Conservation (phyloP, 1,284 basidiomycete species). For the Stygiomarasmius scandens region DNA sequence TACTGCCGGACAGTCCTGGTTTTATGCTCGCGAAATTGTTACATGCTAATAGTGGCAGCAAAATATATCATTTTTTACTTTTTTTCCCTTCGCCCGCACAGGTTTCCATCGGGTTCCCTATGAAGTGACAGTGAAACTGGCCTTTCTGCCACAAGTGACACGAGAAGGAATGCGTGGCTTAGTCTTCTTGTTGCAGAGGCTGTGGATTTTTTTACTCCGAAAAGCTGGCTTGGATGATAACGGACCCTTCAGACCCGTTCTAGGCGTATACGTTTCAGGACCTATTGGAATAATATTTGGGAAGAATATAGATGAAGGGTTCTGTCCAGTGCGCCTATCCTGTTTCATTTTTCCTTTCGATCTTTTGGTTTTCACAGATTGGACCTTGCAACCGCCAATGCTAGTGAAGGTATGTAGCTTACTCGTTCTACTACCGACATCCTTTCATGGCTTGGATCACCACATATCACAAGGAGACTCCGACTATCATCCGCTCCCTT, state of each 20-base stretch:
- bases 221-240: constrained; percentile 22
- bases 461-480: constrained; percentile 20
- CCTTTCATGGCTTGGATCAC: constrained; percentile 19
- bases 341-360: neutral
- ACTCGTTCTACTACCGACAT: constrained; percentile 13
- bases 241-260: constrained; percentile 20
- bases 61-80: too few species aligned
- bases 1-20: too few species aligned
- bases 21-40: too few species aligned
- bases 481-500: too few species aligned
- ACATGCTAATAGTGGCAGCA: too few species aligned
- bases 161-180: too few species aligned
- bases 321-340: constrained; percentile 15
- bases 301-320: constrained; percentile 16
- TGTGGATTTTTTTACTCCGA: neutral
- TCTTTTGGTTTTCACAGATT: constrained; percentile 10
- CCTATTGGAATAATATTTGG: constrained; percentile 21
- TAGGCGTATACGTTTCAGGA: constrained; percentile 20
- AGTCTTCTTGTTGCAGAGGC: neutral
- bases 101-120: too few species aligned
- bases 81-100: too few species aligned
- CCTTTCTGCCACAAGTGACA: too few species aligned
- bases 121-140: too few species aligned
- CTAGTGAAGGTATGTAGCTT: constrained; percentile 20
- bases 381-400: constrained; percentile 13